A percentile compares a stretch with the other conserved stretches of the same genome.
Conservation (phyloP, 257 asterid species). For the Cynanchum wilfordii region DNA sequence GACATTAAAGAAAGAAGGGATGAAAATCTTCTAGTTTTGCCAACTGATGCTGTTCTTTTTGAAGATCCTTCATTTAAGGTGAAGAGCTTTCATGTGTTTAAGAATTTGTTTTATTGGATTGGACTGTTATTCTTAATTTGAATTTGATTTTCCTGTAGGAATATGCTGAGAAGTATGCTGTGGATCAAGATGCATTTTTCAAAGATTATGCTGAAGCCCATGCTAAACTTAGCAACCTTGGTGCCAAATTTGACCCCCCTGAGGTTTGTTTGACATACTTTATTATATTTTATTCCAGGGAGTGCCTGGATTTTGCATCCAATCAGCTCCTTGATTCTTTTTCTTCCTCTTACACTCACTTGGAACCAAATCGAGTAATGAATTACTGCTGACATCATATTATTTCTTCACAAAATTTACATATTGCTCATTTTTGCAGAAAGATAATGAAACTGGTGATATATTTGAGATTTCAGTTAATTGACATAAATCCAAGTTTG, state of each 20-base stretch:
- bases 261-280: conserved; percentile 44
- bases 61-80: conserved; percentile 99
- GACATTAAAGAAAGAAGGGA: conserved; percentile 82
- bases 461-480: neutral
- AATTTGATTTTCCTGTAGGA: conserved; percentile 34
- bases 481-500: neutral
- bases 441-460: neutral
- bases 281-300: neutral
- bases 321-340: neutral
- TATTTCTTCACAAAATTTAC: neutral
- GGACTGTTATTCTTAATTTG: neutral
- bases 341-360: neutral
- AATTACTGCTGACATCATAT: neutral
- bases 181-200: conserved; percentile 78
- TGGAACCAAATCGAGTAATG: neutral
- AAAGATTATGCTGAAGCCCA: conserved; percentile 92
- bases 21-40: conserved; percentile 85
- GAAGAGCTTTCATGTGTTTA: conserved; percentile 5
- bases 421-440: too few species aligned
- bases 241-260: conserved; percentile 94
- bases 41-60: conserved; percentile 89
- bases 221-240: conserved; percentile 93
- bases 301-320: conserved; percentile 5
- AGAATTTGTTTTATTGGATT: neutral
- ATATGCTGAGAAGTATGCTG: conserved; percentile 92